phyloP scores from a whole-genome alignment of 1,139 yeast genomes.

The Zygotorulaspora mrakii region DNA sequence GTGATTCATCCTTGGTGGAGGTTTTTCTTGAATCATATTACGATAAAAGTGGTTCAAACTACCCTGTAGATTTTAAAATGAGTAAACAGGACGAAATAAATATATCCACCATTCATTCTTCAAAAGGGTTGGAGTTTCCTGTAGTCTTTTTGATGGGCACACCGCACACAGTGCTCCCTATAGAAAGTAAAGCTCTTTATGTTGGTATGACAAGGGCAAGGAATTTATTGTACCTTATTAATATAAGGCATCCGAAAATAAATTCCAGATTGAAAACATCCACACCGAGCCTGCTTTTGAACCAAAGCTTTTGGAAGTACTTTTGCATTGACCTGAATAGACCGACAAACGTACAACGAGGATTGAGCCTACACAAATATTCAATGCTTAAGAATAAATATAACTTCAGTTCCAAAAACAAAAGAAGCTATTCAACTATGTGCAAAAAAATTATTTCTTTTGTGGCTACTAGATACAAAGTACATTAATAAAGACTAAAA shows the following conservation, averaged over 20 bases:
- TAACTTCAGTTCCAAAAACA: conserved; percentile 7
- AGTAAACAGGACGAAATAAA: conserved; percentile 40
- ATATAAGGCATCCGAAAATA: conserved; percentile 24
- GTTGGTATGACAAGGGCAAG: conserved; percentile 67
- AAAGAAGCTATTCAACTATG: conserved; percentile 5
- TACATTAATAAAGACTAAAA: too few species aligned
- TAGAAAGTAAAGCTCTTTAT: conserved; percentile 44
- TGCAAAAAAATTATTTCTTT: conserved; percentile 1
- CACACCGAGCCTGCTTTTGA: conserved; percentile 9
- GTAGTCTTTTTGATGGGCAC: conserved; percentile 54
- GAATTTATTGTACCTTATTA: conserved; percentile 46
- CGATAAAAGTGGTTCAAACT: conserved; percentile 41
- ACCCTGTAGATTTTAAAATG: conserved; percentile 17
- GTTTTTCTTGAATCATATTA: conserved; percentile 47
- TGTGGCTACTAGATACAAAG: too few species aligned
- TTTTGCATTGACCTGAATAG: conserved; percentile 29
- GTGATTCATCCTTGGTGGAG: conserved; percentile 29
- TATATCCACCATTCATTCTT: conserved; percentile 63
- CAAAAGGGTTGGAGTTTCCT: conserved; percentile 71
- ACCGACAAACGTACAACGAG: not conserved
- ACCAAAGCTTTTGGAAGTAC: conserved; percentile 30
- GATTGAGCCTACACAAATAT: conserved; percentile 9
- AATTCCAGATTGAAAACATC: not conserved
- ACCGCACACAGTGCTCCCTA: conserved; percentile 28
- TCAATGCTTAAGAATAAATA: conserved; percentile 12